Evolutionary conservation across 108 stramenopile species (phyloP), one percentile per base, ranked within the genome.

Genomic region (Conticribra guillardii): DNA sequence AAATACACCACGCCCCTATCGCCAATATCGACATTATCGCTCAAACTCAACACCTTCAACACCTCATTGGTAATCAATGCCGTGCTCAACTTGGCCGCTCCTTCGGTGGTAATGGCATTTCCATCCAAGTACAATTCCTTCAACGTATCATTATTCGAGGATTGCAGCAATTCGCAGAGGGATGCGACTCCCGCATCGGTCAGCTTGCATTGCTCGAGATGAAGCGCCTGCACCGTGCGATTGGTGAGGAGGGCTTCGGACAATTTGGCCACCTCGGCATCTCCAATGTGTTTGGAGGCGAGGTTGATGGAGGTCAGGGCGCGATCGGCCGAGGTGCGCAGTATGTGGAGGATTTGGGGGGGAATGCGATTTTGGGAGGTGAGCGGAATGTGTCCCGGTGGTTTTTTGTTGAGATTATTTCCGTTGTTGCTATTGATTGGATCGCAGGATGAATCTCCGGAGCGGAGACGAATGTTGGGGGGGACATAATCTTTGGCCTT

Each of bases 11-110:
- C 49, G 27, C 75, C 75, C 46, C 37, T 54, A 44, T 76, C 68
- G 11, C 75, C 75, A 4, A 76, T 21, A 4, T 48, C 55, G 16
- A 24, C 29, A 22, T 76, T 76, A 23, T 33, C 23, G 15, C 41
- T 57, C 21, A 76, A 41, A 18, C 66, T 64, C 3, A 76, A 33
- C 34, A 55, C 44, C 4, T 23, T 34, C 32, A 76, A 44, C 14
- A 47, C 27, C 31, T 69, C 67, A 41, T 76, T 76, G 46, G 60
- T 76, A 26, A 76, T 76, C 5, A 76, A 55, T 3, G 67, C 68
- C 17, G 75, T 69, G 0, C 44, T 45, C 15, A 76, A 24, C 0
- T 61, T 24, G 7, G 68, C 62, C 4, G 67, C 61, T 1, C 75
- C 75, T 37, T 76, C 75, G 16, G 32, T 60, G 0, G 34, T 21